These are phyloP conservation scores for Maudiozyma barnettii DNA, from an alignment of 805 yeast genomes.

Conservation along the genomic window DNA sequence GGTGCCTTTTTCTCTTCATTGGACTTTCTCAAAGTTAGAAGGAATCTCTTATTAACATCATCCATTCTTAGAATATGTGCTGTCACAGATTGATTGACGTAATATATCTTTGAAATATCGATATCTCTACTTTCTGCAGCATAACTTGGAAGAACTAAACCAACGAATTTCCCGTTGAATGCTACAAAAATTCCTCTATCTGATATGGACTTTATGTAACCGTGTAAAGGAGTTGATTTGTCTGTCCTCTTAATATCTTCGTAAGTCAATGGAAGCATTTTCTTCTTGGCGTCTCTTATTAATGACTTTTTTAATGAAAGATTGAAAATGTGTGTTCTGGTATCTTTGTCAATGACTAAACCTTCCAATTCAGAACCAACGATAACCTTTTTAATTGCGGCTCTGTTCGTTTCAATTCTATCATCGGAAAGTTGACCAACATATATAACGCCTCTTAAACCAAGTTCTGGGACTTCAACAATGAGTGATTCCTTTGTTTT, in stretches of 20 bases:
- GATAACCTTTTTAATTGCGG: conserved; percentile 47
- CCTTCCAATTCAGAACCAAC: conserved; percentile 55
- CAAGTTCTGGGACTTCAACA: conserved; percentile 45
- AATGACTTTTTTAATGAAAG: conserved; percentile 58
- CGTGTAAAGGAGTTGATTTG: conserved; percentile 44
- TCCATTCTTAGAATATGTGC: conserved; percentile 61
- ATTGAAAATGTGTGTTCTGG: conserved; percentile 49
- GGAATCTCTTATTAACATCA: conserved; percentile 59
- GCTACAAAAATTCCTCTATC: conserved; percentile 73
- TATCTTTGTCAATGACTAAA: conserved; percentile 59
- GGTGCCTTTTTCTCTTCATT: conserved; percentile 5
- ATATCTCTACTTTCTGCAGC: conserved; percentile 46
- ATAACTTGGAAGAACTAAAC: conserved; percentile 69
- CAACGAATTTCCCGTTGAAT: conserved; percentile 72
- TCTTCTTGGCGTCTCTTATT: conserved; percentile 49
- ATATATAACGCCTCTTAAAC: conserved; percentile 59
- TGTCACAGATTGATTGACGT: conserved; percentile 59
- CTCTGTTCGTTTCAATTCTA: conserved; percentile 63
- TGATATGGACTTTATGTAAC: conserved; percentile 73
- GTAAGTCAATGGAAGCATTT: conserved; percentile 47
- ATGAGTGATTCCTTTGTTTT: conserved; percentile 65
- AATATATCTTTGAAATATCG: conserved; percentile 46
- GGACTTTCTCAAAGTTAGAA: conserved; percentile 46
- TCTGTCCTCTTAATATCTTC: conserved; percentile 41
- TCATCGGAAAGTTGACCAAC: conserved; percentile 73